A percentile compares a stretch with the other conserved stretches of the same genome.
phyloP scores from a whole-genome alignment of 1,284 basidiomycete species.

The Leccinum angustisporum region DNA sequence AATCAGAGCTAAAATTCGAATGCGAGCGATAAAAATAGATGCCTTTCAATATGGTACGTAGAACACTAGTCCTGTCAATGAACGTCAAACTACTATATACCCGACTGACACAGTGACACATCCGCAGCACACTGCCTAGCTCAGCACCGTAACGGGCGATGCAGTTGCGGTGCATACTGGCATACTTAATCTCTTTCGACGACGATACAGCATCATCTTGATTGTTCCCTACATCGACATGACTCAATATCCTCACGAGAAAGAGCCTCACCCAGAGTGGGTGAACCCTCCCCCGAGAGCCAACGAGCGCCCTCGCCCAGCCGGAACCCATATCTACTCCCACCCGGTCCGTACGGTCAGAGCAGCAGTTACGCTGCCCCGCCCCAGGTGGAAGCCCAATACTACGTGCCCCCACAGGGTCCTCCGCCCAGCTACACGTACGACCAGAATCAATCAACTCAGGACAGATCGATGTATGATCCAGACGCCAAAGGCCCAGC shows the following conservation, averaged over 20 bases:
- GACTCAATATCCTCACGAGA: slow-evolving; percentile 27
- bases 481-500: not conserved
- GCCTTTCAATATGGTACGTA: too few relatives aligned
- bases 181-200: not conserved
- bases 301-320: slow-evolving; percentile 10
- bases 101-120: too few relatives aligned
- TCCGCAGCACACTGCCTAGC: too few relatives aligned
- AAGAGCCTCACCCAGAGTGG: slow-evolving; percentile 20
- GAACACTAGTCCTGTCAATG: too few relatives aligned
- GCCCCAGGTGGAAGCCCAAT: not conserved
- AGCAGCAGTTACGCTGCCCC: not conserved
- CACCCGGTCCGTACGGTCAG: slow-evolving; percentile 16
- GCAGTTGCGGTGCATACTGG: slow-evolving; percentile 42
- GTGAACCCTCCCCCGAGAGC: slow-evolving; percentile 1
- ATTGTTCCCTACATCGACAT: slow-evolving; percentile 6
- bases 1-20: not conserved
- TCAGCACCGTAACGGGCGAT: too few relatives aligned
- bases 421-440: slow-evolving; percentile 25
- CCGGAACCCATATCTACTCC: slow-evolving; percentile 6
- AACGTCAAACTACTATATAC: too few relatives aligned
- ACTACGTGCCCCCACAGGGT: slow-evolving; percentile 10
- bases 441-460: slow-evolving; percentile 7
- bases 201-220: not conserved
- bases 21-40: not conserved
- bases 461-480: not conserved